Evolutionary conservation across 2,329 filamentous ascomycete species (phyloP).

Genomic region (Ophiocordyceps robertsii): DNA sequence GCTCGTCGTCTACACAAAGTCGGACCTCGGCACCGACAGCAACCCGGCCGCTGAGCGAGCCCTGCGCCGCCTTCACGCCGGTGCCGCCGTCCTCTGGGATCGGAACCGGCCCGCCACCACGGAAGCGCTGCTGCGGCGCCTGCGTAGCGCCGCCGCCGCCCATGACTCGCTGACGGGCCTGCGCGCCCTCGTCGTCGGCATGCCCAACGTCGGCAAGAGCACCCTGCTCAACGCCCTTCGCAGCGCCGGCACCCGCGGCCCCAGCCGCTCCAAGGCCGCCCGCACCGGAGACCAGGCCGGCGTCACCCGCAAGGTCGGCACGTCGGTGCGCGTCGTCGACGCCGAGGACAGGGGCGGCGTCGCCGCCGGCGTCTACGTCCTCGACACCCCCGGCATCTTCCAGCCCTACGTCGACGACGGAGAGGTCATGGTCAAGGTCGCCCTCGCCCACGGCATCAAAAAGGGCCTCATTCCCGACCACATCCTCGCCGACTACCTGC

Average conservation of each 20-base stretch:
- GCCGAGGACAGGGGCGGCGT: constrained; percentile 26
- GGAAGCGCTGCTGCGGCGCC: constrained; percentile 22
- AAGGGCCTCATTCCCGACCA: constrained; percentile 69
- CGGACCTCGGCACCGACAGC: constrained; percentile 49
- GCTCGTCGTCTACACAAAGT: constrained; percentile 83
- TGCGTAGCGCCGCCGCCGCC: constrained; percentile 16
- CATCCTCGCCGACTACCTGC: constrained; percentile 77
- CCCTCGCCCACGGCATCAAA: constrained; percentile 80
- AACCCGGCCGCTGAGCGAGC: constrained; percentile 9
- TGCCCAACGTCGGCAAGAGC: constrained; percentile 97
- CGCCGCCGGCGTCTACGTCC: constrained; percentile 59
- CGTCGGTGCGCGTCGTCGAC: constrained; percentile 61
- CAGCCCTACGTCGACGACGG: constrained; percentile 78
- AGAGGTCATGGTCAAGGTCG: constrained; percentile 89
- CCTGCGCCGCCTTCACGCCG: constrained; percentile 20
- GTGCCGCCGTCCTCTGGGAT: constrained; percentile 29
- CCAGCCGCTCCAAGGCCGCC: constrained; percentile 48
- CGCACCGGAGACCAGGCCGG: constrained; percentile 78
- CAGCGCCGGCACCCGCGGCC: constrained; percentile 40
- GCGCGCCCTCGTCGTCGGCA: constrained; percentile 78
- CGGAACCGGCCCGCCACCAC: constrained; percentile 20
- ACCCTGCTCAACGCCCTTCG: constrained; percentile 84
- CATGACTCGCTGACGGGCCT: constrained; percentile 60
- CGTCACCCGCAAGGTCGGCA: constrained; percentile 74
- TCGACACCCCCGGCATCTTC: constrained; percentile 93